These are phyloP conservation scores for Stropharia rugosoannulata DNA, from an alignment of 768 basidiomycete genomes.

Conservation along the genomic window DNA sequence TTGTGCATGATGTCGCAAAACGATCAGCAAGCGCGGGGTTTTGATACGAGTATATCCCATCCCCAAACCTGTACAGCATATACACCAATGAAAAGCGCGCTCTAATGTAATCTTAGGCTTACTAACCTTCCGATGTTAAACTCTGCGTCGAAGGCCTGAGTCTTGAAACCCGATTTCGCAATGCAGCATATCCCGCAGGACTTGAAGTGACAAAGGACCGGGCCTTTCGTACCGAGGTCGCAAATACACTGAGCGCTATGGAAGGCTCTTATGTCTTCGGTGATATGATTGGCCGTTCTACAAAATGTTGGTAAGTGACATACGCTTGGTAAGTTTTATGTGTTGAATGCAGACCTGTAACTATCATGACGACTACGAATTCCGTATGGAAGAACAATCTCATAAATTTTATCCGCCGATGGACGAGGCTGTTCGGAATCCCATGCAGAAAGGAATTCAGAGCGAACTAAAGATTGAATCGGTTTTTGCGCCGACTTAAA, in stretches of 20 bases:
- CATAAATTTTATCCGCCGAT: constrained; percentile 55
- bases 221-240: constrained; percentile 57
- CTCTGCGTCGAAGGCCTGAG: constrained; percentile 54
- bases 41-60: constrained; percentile 62
- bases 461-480: constrained; percentile 31
- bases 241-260: constrained; percentile 69
- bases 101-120: neutral
- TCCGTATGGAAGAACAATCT: constrained; percentile 44
- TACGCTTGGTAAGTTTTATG: neutral
- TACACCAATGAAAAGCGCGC: neutral
- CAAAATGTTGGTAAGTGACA: constrained; percentile 1
- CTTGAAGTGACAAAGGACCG: constrained; percentile 50
- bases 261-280: constrained; percentile 56
- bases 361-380: constrained; percentile 43
- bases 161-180: constrained; percentile 54
- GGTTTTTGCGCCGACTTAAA: neutral
- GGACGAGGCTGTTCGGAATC: constrained; percentile 36
- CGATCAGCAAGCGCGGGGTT: constrained; percentile 58
- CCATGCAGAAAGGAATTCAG: constrained; percentile 59
- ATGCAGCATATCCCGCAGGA: constrained; percentile 68
- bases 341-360: constrained; percentile 39
- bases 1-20: constrained; percentile 64
- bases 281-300: constrained; percentile 34
- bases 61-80: constrained; percentile 41
- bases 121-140: constrained; percentile 56